Base-by-base conservation (phyloP, 2,329 filamentous ascomycete genomes). In the Metarhizium anisopliae region DNA sequence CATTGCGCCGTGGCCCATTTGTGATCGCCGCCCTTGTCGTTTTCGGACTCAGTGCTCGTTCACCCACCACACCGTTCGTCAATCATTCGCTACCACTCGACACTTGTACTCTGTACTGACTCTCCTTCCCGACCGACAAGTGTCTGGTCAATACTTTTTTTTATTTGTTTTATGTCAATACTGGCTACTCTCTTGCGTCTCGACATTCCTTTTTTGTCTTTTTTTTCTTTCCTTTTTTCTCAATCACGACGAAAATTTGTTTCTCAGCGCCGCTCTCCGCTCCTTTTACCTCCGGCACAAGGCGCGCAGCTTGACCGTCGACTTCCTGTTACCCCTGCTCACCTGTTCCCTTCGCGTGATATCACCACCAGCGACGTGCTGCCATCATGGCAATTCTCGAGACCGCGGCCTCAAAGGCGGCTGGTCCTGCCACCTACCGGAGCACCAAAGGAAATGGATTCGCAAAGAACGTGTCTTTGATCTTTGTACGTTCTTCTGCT, bases 391-490 rank as follows among this genome's bases (percentile, higher is more conserved):
- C 60, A 50, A 59, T 63, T 29, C 59, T 62, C 45, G 54, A 59
- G 57, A 56, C 56, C 4, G 32, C 55, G 35, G 59, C 53, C 56
- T 50, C 55, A 36, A 55, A 57, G 51, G 51, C 55, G 32, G 56
- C 54, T 29, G 52, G 52, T 20, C 51, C 57, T 16, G 55, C 50
- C 29, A 53, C 45, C 14, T 49, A 55, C 40, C 47, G 42, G n/a
- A 36, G 47, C 52, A 25, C 18, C 16, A 53, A 58, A 20, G 57
- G 55, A 18, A 55, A 47, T 20, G 57, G 60, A 52, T 55, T 59
- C 20, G 61, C 55, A 32, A 63, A 59, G 51, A 63, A 60, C 49
- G 14, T 65, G 43, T 64, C 63, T n/a, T 52, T 61, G 52, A 58
- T 66, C 40, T 30, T 57, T 52, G 58, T 59, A 64, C 54, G 58